Conservation (phyloP, 306 rosid species). For the Senna tora region DNA sequence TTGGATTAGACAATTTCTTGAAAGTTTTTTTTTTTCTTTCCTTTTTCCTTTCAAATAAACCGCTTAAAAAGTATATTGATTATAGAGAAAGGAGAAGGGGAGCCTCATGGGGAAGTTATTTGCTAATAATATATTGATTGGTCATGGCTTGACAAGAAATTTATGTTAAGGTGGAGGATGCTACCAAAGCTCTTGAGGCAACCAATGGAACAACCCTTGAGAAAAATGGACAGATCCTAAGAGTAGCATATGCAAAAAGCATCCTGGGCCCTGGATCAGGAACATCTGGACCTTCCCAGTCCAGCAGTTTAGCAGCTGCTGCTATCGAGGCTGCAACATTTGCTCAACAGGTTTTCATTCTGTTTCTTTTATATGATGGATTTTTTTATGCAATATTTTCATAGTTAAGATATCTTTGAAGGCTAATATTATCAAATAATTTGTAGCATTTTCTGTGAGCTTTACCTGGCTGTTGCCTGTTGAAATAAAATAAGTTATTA, state of each 20-base stretch:
- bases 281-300: conserved; percentile 78
- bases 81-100: background rate
- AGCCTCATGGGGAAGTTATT: background rate
- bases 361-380: conserved; percentile 1
- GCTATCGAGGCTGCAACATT: conserved; percentile 99
- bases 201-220: conserved; percentile 90
- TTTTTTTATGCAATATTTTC: conserved; percentile 13
- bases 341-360: conserved; percentile 79
- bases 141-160: conserved; percentile 16
- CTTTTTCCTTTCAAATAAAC: background rate
- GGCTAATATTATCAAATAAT: conserved; percentile 22
- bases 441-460: background rate
- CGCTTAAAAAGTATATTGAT: too few species aligned
- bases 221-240: conserved; percentile 90
- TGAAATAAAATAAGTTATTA: conserved; percentile 25
- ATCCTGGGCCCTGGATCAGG: conserved; percentile 89
- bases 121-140: conserved; percentile 18
- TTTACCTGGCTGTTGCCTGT: background rate
- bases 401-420: background rate
- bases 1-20: background rate
- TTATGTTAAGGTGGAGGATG: conserved; percentile 81
- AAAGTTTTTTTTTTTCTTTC: background rate
- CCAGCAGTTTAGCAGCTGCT: conserved; percentile 97
- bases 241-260: conserved; percentile 98
- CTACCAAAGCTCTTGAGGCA: conserved; percentile 90